phyloP scores from a whole-genome alignment of 257 asterid species.

The Datura wrightii region DNA sequence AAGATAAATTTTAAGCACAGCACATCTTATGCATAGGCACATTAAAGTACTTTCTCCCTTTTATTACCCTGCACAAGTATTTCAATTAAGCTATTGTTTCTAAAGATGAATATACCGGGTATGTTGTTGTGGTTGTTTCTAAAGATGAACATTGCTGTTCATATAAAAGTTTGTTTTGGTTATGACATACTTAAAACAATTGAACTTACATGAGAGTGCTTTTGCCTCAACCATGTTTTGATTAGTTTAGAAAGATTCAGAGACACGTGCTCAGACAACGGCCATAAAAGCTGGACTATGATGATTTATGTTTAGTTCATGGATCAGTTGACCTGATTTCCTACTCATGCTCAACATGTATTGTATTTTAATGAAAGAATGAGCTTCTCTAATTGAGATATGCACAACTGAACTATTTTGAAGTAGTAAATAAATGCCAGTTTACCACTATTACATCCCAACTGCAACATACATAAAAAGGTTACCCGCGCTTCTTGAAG shows the following conservation, averaged over 20 bases:
- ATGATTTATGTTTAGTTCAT: neutral
- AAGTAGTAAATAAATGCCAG: neutral
- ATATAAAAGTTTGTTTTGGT: slow-evolving; percentile 1
- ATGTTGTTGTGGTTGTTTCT: neutral
- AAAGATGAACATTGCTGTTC: neutral
- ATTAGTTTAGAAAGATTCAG: slow-evolving; percentile 14
- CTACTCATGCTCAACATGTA: neutral
- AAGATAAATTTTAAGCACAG: neutral
- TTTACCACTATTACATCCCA: neutral
- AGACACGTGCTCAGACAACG: neutral
- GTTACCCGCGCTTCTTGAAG: neutral
- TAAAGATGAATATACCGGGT: neutral
- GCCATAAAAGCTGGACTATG: neutral
- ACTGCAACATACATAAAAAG: slow-evolving; percentile 19
- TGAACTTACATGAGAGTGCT: neutral
- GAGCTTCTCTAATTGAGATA: slow-evolving; percentile 18
- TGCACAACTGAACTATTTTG: neutral
- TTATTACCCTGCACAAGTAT: neutral
- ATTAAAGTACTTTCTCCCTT: neutral
- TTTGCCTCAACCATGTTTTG: slow-evolving; percentile 6
- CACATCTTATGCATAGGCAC: neutral
- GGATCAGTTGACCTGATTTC: neutral
- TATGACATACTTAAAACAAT: slow-evolving; percentile 19
- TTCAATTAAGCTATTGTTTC: slow-evolving; percentile 11
- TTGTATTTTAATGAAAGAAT: slow-evolving; percentile 8